phyloP scores from a whole-genome alignment of 1,284 basidiomycete genomes.

The Volvariella surrecta region DNA sequence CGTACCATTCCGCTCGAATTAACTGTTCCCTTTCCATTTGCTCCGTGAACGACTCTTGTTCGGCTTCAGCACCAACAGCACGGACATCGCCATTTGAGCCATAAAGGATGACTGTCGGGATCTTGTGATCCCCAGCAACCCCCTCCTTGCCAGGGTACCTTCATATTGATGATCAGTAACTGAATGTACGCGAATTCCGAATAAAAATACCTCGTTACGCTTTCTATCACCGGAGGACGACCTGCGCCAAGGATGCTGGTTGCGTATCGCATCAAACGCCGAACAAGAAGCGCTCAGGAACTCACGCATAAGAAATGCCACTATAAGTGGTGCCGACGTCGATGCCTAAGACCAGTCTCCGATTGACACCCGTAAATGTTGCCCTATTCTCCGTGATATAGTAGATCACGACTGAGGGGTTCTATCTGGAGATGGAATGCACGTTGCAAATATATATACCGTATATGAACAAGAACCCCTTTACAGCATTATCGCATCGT shows the following conservation, averaged over 20 bases:
- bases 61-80: conserved; percentile 1
- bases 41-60: neutral
- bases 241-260: neutral
- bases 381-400: neutral
- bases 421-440: too few relatives aligned
- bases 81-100: neutral
- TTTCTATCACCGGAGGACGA: neutral
- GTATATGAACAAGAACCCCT: too few relatives aligned
- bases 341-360: neutral
- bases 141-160: neutral
- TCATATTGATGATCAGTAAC: neutral
- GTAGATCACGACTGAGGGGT: too few relatives aligned
- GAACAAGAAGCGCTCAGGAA: neutral
- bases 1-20: neutral
- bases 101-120: neutral
- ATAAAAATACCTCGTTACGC: neutral
- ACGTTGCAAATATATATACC: too few relatives aligned
- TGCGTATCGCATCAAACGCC: neutral
- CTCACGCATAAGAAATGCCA: neutral
- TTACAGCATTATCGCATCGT: too few relatives aligned
- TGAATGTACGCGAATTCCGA: neutral
- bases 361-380: neutral
- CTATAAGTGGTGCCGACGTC: neutral
- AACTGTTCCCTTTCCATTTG: neutral
- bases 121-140: neutral